Evolutionary conservation across 805 yeast species (phyloP).

Genomic region (Suhomyces faveliae): DNA sequence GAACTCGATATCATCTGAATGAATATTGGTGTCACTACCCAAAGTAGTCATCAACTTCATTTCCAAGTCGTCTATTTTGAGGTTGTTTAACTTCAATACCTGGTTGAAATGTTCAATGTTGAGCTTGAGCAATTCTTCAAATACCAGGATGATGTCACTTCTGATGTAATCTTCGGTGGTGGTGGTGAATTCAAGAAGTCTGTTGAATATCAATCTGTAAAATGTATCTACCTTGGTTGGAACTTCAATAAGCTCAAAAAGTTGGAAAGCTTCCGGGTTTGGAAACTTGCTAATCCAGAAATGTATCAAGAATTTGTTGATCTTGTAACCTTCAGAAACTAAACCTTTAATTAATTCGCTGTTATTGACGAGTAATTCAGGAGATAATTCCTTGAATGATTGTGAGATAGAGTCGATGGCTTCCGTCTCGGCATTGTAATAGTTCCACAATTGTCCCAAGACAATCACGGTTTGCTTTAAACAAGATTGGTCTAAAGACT

Average conservation of each 20-base stretch:
- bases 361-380: conserved; percentile 23
- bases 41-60: conserved; percentile 69
- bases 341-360: conserved; percentile 12
- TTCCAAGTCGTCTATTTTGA: conserved; percentile 37
- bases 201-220: conserved; percentile 17
- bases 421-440: conserved; percentile 18
- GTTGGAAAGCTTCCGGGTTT: conserved; percentile 16
- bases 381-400: conserved; percentile 19
- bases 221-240: conserved; percentile 10
- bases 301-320: conserved; percentile 30
- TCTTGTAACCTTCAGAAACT: conserved; percentile 24
- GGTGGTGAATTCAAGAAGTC: conserved; percentile 13
- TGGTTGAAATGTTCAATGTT: conserved; percentile 21
- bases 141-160: conserved; percentile 15
- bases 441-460: conserved; percentile 42
- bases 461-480: conserved; percentile 36
- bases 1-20: conserved; percentile 31
- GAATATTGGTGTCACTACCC: conserved; percentile 20
- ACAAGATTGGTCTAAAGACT: conserved; percentile 18
- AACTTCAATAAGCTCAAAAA: conserved; percentile 24
- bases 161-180: conserved; percentile 16
- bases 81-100: conserved; percentile 16
- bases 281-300: conserved; percentile 28
- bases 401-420: conserved; percentile 5
- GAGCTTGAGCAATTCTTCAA: conserved; percentile 22